Evolutionary conservation across 495 filamentous ascomycete species (phyloP).

Genomic region (Halenospora varia): DNA sequence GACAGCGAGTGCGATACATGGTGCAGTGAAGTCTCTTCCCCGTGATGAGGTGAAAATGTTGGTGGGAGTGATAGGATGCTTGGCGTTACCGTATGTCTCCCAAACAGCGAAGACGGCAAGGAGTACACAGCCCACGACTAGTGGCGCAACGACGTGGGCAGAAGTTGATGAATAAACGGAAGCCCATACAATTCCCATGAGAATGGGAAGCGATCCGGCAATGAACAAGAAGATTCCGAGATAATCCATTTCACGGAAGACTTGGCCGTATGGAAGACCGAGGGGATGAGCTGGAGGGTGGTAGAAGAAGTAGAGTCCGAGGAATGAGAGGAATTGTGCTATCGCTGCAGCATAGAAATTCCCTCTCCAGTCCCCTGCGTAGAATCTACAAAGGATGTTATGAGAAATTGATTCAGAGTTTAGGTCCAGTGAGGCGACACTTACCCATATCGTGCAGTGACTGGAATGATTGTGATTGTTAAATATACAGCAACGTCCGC

Average conservation of each 20-base stretch:
- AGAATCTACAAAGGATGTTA: neutral
- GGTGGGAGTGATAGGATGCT: slow-evolving; percentile 26
- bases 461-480: slow-evolving; percentile 29
- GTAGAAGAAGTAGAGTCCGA: slow-evolving; percentile 28
- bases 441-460: slow-evolving; percentile 23
- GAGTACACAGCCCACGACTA: slow-evolving; percentile 20
- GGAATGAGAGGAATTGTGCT: slow-evolving; percentile 19
- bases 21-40: slow-evolving; percentile 26
- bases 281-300: slow-evolving; percentile 27
- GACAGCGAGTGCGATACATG: slow-evolving; percentile 22
- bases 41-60: slow-evolving; percentile 24
- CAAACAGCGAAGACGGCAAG: slow-evolving; percentile 24
- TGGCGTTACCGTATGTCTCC: slow-evolving; percentile 21
- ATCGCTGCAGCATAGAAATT: slow-evolving; percentile 27
- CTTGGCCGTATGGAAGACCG: slow-evolving; percentile 23
- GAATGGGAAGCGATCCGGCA: slow-evolving; percentile 14
- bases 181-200: slow-evolving; percentile 28
- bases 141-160: slow-evolving; percentile 24
- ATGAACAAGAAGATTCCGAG: slow-evolving; percentile 27
- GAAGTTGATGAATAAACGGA: slow-evolving; percentile 11
- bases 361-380: slow-evolving; percentile 22
- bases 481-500: slow-evolving; percentile 30
- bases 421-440: neutral
- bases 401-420: neutral
- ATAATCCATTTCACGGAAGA: slow-evolving; percentile 28